Base-by-base conservation (phyloP, 352 stramenopile species). In the Phytopythium vexans region DNA sequence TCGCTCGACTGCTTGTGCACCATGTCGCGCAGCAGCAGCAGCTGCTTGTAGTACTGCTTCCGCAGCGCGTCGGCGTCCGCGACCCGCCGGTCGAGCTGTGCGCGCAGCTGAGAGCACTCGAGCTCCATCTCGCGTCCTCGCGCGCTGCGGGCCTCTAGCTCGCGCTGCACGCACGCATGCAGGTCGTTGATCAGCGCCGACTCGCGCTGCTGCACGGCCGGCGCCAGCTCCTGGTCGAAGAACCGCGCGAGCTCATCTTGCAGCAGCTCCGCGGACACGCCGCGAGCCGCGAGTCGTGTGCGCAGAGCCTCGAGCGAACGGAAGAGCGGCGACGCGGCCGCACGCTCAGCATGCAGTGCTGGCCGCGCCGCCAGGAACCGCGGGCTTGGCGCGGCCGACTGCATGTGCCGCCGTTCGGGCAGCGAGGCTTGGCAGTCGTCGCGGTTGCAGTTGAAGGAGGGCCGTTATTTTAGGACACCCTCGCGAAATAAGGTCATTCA, bases 1-100 rank as follows among this genome's bases (percentile, higher is more conserved):
- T 90, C 80, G 38, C 61, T 72, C 36, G 60, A 62, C 35, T 88
- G 74, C 52, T 77, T 82, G 49, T 61, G 63, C 51, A 90, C 74
- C 37, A 88, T 66, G 8, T 90, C 80, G 11, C 77, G 73, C 53
- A 90, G 66, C 75, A 88, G 76, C 8, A 88, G 66, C 16, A 90
- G 54, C 41, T 90, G 77, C 54, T 84, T 78, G 62, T 88, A 89
- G 41, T 77, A 83, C 51, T 86, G 68, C 52, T 89, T 89, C 41
- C 81, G 77, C 48, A 88, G 57, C 21, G 62, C 66, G 41, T 87
- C 84, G 58, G 74, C 87, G 49, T 87, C 77, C 16, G 74, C 72
- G 42, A 83, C 66, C 37, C 81, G 76, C 9, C 77, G 72, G 48
- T 89, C 76, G 3, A 91, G 64, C 54, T 83, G 79, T 9, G 76